phyloP scores from a whole-genome alignment of 2,329 filamentous ascomycete genomes.

The Eurotiales sp. region DNA sequence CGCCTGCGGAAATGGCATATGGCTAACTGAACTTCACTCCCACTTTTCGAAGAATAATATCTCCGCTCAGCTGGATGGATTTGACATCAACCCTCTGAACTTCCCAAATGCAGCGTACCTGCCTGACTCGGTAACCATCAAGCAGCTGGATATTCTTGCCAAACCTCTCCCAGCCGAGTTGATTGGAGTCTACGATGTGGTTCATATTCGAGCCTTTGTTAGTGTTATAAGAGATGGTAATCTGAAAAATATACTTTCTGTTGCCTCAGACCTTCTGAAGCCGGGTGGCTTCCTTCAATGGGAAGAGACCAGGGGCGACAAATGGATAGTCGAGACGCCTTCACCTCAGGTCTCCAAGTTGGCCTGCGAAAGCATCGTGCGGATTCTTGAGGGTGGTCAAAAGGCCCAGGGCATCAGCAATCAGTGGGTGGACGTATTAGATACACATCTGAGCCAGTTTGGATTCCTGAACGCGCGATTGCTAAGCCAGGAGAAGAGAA shows the following conservation, averaged over 20 bases:
- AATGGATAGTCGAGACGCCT: background rate
- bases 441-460: background rate
- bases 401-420: background rate
- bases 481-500: background rate
- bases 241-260: background rate
- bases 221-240: background rate
- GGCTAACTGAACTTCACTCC: conserved; percentile 1
- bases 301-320: conserved; percentile 1
- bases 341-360: background rate
- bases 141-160: background rate
- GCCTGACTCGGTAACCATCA: background rate
- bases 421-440: background rate
- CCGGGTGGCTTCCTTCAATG: conserved; percentile 1
- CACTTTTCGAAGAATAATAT: conserved; percentile 1
- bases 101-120: conserved; percentile 1
- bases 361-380: conserved; percentile 1
- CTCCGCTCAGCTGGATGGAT: conserved; percentile 1
- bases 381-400: background rate
- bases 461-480: background rate
- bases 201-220: conserved; percentile 2
- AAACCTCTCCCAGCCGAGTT: background rate
- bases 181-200: background rate
- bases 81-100: conserved; percentile 2
- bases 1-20: background rate
- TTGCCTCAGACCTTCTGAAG: background rate